Percentiles rank a stretch among this genome's conserved stretches.
These are phyloP conservation scores for Fusarium beomiforme DNA, from an alignment of 2,329 filamentous ascomycete genomes.

Conservation along the genomic window DNA sequence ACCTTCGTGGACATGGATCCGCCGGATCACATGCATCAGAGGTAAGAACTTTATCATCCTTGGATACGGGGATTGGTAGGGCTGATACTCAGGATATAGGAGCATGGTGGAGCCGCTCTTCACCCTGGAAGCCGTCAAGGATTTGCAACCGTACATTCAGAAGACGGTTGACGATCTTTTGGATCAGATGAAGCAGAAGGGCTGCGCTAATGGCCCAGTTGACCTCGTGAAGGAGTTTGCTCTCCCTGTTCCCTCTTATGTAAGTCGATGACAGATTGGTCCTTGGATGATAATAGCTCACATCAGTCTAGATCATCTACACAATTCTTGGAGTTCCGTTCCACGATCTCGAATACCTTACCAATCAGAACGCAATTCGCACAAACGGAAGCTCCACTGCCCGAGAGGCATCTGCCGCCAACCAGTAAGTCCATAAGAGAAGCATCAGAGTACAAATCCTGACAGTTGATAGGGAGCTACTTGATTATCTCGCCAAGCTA, in stretches of 20 bases:
- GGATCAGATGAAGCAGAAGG: constrained; percentile 49
- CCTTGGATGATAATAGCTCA: rapidly evolving
- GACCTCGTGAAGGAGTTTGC: constrained; percentile 60
- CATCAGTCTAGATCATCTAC: constrained; percentile 55
- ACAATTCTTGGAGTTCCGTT: constrained; percentile 60
- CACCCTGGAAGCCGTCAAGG: constrained; percentile 50
- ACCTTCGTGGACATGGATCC: constrained; percentile 63
- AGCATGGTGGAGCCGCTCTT: constrained; percentile 59
- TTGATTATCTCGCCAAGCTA: constrained; percentile 56
- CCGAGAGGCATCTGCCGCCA: constrained; percentile 56
- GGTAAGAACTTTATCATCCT: constrained; percentile 38
- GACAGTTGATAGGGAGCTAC: constrained; percentile 47
- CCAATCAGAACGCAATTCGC: constrained; percentile 57
- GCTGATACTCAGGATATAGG: constrained; percentile 34
- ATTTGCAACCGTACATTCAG: constrained; percentile 56
- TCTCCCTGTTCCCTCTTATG: constrained; percentile 58
- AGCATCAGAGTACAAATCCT: rapidly evolving
- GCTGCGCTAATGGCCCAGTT: constrained; percentile 50
- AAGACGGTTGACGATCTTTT: constrained; percentile 57
- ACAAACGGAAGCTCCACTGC: constrained; percentile 59
- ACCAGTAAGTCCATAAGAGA: constrained; percentile 44
- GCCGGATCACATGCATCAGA: constrained; percentile 58
- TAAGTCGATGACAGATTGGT: constrained; percentile 29
- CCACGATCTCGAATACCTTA: constrained; percentile 57
- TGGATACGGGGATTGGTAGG: rapidly evolving